Evolutionary conservation across 768 basidiomycete genomes (phyloP), one percentile per base, ranked within the genome.

Genomic region (Boletus sp.): DNA sequence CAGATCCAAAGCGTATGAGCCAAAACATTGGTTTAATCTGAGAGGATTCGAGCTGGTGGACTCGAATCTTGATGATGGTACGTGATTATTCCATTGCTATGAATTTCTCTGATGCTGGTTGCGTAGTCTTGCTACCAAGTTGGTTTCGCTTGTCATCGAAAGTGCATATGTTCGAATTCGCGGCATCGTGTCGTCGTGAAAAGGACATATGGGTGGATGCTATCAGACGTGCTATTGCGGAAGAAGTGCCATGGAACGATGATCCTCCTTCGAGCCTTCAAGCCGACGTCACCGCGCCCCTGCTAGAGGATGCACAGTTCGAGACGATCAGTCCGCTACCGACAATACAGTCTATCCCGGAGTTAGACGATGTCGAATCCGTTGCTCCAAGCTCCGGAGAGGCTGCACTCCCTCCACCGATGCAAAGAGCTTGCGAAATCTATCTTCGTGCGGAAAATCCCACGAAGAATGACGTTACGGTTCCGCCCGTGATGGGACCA

Each of bases 21-120:
- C 93, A 17, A 83, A 80, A 58, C 89, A 96, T 68, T 98, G 94
- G 90, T 88, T 98, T 65, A 82, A 85, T 40, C 74, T 97, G 20
- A 78, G 80, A 45, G 83, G 83, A 18, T 90, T 92, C 62, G 85
- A 90, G 51, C 62, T 95, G 39, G 73, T 80, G 14, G 90, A 91
- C 55, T 77, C 84, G 17, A 81, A 80, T 36, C 83, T 85, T 29
- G 85, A 86, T 53, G 87, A 91, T 70, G 87, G 94, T 96, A 64
- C 61, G 88, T 80, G 24, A n/a, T 36, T n/a, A 28, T 35, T 12
- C n/a, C 47, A n/a, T 35, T 18, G 18, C 9, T 2, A 50, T 11
- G 55, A 57, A 29, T 50, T 29, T 52, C 12, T 40, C 56, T 62
- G 39, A 60, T 41, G 45, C 30, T 45, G 11, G 30, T 55, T 44